Conservation (phyloP, 1,139 yeast species). For the Sugiyamaella pinicola region DNA sequence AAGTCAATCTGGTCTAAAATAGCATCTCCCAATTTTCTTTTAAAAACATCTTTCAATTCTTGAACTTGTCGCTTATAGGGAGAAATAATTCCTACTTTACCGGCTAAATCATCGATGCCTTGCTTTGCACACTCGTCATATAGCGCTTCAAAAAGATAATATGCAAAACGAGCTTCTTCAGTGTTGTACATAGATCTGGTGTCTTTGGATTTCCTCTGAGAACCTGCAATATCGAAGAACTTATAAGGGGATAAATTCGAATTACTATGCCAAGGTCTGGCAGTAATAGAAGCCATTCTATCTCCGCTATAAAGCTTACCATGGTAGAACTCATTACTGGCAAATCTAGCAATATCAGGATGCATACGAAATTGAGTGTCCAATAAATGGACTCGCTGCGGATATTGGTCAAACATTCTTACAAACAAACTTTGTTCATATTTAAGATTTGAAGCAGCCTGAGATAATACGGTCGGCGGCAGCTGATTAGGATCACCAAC, state of each 20-base stretch:
- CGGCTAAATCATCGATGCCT: constrained; percentile 59
- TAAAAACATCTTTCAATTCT: constrained; percentile 59
- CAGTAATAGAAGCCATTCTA: constrained; percentile 59
- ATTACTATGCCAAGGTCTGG: constrained; percentile 72
- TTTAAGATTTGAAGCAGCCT: constrained; percentile 73
- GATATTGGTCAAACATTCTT: constrained; percentile 76
- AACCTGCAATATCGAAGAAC: constrained; percentile 70
- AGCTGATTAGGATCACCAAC: constrained; percentile 99
- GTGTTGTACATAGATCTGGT: constrained; percentile 72
- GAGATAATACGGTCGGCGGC: constrained; percentile 97
- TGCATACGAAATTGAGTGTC: constrained; percentile 99
- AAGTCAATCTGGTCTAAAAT: constrained; percentile 75
- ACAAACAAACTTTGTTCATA: constrained; percentile 95
- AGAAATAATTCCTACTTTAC: constrained; percentile 85
- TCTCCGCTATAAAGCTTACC: constrained; percentile 76
- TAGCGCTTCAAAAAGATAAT: constrained; percentile 59
- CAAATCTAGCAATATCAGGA: constrained; percentile 84
- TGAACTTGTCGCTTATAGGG: constrained; percentile 90
- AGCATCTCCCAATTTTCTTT: constrained; percentile 58
- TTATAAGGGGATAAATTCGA: constrained; percentile 66
- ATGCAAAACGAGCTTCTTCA: constrained; percentile 70
- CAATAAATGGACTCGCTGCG: constrained; percentile 66
- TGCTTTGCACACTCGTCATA: constrained; percentile 27
- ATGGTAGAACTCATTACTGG: constrained; percentile 78
- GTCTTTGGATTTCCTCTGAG: constrained; percentile 62